Evolutionary conservation across 129 eudicot genomes (phyloP), one percentile per base, ranked within the genome.

Genomic region (Mikania micrantha): DNA sequence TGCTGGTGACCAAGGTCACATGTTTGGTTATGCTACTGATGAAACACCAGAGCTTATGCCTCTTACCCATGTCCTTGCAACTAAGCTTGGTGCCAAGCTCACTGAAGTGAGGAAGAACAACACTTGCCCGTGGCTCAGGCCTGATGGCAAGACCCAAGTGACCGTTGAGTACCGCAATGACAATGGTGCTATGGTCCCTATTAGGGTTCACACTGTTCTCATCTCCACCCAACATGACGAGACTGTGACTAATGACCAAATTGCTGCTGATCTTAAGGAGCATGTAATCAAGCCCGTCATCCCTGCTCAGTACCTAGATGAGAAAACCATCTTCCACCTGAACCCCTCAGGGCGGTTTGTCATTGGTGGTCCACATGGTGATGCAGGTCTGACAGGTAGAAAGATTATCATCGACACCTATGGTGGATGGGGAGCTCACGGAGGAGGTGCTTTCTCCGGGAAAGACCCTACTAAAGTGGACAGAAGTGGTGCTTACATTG

Each of bases 341-440:
- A 53, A 53, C 60, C 60, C 60, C 6, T 53, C 60, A 4, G 60
- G 60, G 4, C 60, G 60, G 60, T 53, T 53, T 3, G 60, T 53
- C 32, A 53, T 53, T 31, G 84, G 84, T 75, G 84, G 84, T 8
- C 84, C 84, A 41, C 84, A 80, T 28, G 84, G 84, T 38, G 84
- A 80, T 45, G 84, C 84, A 0, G 84, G 84, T 27, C 77, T 80
- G 4, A 80, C 84, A 3, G 84, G 84, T 5, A 61, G 84, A 60
- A 80, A 80, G 62, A 80, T 80, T 22, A 80, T 81, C 34, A 86
- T 86, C 1, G 94, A 86, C 78, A 86, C 92, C 7, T 86, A 86
- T 38, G 91, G 91, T 60, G 91, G 91, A 40, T 85, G 91, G 91
- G 91, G 87, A 11, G 91, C 91, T 4, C 81, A 77, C 13, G 81